Conservation (phyloP, 192 early-diverging fungal species). For the Dispira parvispora region DNA sequence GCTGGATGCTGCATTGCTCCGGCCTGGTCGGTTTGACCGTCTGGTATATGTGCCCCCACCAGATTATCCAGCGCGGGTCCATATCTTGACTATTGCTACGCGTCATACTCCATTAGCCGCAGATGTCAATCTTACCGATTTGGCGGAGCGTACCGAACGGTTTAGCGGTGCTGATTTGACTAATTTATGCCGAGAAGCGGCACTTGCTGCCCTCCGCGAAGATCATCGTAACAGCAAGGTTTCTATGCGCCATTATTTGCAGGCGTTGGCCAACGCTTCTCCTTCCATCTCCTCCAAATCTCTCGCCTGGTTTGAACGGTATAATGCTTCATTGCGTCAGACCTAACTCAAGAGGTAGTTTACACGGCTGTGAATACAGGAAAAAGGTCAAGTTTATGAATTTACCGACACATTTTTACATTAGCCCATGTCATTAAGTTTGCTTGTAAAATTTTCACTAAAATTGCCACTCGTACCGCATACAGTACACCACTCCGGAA, state of each 20-base stretch:
- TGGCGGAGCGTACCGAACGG: constrained; percentile 26
- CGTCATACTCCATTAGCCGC: constrained; percentile 23
- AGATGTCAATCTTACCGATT: constrained; percentile 15
- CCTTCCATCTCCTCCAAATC: constrained; percentile 5
- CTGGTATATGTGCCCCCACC: constrained; percentile 59
- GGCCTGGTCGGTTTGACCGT: constrained; percentile 73
- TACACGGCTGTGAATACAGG: too few species aligned
- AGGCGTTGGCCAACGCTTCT: background rate
- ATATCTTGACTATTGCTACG: constrained; percentile 32
- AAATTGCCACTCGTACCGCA: too few species aligned
- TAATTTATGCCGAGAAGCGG: constrained; percentile 39
- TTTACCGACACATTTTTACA: too few species aligned
- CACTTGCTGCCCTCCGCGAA: constrained; percentile 28
- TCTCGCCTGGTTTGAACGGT: background rate
- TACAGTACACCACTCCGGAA: too few species aligned
- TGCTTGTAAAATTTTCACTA: too few species aligned
- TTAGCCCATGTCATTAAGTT: too few species aligned
- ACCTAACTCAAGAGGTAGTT: too few species aligned
- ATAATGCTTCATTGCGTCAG: background rate
- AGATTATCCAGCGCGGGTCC: constrained; percentile 19
- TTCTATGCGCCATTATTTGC: constrained; percentile 5
- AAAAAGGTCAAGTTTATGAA: too few species aligned
- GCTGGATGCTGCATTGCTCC: constrained; percentile 67
- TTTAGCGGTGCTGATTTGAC: constrained; percentile 43
- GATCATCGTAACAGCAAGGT: constrained; percentile 9